A percentile compares a stretch with the other conserved stretches of the same genome.
phyloP scores from a whole-genome alignment of 345 rosid genomes.

The Balakata baccata region DNA sequence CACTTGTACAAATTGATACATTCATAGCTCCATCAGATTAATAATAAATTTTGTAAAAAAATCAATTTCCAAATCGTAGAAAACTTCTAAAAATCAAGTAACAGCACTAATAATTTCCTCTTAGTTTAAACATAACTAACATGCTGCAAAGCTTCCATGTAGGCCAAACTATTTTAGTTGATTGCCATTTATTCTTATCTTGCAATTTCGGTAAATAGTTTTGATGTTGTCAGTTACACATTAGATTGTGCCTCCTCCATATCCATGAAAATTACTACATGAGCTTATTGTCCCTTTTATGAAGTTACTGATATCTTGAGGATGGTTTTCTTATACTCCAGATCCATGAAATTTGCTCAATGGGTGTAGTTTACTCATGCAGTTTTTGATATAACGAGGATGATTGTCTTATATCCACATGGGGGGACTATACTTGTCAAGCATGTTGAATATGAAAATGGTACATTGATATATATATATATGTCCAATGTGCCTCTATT shows the following conservation, averaged over 20 bases:
- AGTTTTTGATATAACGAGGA: constrained; percentile 82
- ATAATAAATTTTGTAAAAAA: too few relatives aligned
- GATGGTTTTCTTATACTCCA: constrained; percentile 60
- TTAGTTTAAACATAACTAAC: too few relatives aligned
- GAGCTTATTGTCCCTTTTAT: constrained; percentile 18
- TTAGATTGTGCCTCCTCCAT: background rate
- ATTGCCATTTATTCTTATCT: background rate
- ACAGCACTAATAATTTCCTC: too few relatives aligned
- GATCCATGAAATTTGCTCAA: background rate
- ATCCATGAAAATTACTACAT: background rate
- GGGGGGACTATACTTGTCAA: constrained; percentile 66
- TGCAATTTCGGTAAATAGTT: background rate
- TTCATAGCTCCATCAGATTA: too few relatives aligned
- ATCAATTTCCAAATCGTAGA: too few relatives aligned
- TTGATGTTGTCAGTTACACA: background rate
- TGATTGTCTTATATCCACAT: constrained; percentile 83
- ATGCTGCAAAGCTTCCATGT: too few relatives aligned
- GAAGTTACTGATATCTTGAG: constrained; percentile 82
- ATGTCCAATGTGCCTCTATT: background rate
- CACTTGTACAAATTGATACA: too few relatives aligned
- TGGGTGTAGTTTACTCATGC: constrained; percentile 28
- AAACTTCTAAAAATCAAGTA: too few relatives aligned
- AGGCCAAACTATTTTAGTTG: background rate
- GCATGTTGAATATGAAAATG: constrained; percentile 57
- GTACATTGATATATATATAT: too few relatives aligned